Evolutionary conservation across 2,329 filamentous ascomycete species (phyloP), one percentile per base, ranked within the genome.

Genomic region (Xylariaceae sp.): DNA sequence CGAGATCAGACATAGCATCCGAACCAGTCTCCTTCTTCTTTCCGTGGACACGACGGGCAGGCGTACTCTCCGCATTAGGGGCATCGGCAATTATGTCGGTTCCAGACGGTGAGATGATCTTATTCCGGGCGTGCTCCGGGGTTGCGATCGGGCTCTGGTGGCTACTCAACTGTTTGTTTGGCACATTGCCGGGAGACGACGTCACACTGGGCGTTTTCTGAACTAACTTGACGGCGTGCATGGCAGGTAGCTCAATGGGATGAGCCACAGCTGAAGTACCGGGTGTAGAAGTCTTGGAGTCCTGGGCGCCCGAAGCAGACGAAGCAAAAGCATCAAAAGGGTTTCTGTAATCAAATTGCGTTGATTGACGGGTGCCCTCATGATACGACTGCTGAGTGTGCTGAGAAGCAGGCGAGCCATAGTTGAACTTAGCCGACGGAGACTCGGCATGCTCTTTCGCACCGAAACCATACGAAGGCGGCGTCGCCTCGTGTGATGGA

Each of bases 11-110:
- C 31, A 89, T 71, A 19, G 85, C 82, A 42, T 87, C 79, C 16
- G 84, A 73, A 22, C 93, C 85, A 37, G 82, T 85, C 62, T 88
- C 83, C 50, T 72, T 79, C 39, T 65, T 61, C 34, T 64, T 57
- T 41, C 50, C 49, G n/a, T 46, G 43, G 4, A 28, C 34, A 13
- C 46, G 41, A 18, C 45, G 42, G 28, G 48, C 39, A 3, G 35
- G 32, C 18, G 37, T 38, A 19, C 8, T 35, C 9, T 35, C 37
- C 13, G 37, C 32, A 17, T 41, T 43, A 12, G 48, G 45, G 4
- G 49, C 47, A 24, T 19, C 37, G 19, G 34, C 46, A 15, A 41
- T 43, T 13, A 43, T 50, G 22, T 55, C 52, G 4, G 55, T 39
- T 19, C 54, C 50, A 9, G 59, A 61, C 30, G 57, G 47, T 19